These are phyloP conservation scores for Phytophthora litchii DNA, from an alignment of 352 stramenopile genomes.

Conservation along the genomic window DNA sequence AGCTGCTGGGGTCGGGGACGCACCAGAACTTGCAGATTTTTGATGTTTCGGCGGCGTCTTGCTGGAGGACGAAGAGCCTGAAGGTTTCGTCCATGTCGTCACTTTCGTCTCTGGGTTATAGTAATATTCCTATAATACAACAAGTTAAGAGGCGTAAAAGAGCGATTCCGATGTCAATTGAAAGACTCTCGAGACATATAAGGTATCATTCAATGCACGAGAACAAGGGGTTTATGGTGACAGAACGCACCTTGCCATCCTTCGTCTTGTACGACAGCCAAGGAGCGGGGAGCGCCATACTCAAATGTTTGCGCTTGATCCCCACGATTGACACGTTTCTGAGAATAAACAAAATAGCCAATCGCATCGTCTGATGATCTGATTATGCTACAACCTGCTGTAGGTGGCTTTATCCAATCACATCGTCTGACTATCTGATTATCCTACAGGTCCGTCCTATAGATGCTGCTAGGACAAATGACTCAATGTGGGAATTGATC, in stretches of 20 bases:
- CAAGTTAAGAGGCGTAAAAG: too few species aligned
- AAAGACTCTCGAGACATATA: neutral
- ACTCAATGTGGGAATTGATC: too few species aligned
- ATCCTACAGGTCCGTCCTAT: too few species aligned
- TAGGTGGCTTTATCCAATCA: too few species aligned
- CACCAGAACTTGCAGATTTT: conserved; percentile 32
- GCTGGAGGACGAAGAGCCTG: conserved; percentile 23
- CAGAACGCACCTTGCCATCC: conserved; percentile 72
- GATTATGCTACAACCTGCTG: too few species aligned
- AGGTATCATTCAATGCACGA: conserved; percentile 1
- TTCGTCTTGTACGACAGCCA: conserved; percentile 89
- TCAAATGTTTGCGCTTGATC: conserved; percentile 7
- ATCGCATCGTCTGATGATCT: too few species aligned
- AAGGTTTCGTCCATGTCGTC: conserved; percentile 85
- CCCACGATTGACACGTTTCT: conserved; percentile 20
- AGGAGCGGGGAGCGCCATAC: conserved; percentile 80
- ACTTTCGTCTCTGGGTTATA: conserved; percentile 90
- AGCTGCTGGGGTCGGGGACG: conserved; percentile 5
- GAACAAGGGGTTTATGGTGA: neutral
- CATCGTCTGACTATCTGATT: too few species aligned
- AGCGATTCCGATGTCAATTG: conserved; percentile 6
- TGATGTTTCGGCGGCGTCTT: conserved; percentile 52
- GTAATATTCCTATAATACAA: conserved; percentile 79
- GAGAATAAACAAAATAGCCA: conserved; percentile 16
- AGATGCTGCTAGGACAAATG: too few species aligned